These are phyloP conservation scores for Acorus gramineus DNA, from an alignment of 106 monocot species.

Conservation along the genomic window DNA sequence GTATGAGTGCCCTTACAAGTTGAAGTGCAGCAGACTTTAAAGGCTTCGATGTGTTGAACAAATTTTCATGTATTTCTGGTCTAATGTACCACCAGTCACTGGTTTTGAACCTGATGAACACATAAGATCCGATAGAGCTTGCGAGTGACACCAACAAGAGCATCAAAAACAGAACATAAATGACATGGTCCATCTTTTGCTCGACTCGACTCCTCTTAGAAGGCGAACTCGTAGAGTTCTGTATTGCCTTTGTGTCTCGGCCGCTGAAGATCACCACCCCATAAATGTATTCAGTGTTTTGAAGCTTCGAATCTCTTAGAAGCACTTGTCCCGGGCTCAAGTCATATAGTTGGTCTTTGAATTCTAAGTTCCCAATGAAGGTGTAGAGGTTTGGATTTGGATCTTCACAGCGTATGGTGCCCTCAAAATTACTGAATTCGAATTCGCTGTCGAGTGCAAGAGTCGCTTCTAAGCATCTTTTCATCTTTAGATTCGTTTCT, in stretches of 20 bases:
- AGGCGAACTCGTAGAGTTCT: conserved; percentile 14
- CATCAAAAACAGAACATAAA: conserved; percentile 10
- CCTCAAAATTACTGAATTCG: conserved; percentile 9
- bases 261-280: conserved; percentile 18
- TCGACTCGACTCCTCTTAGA: conserved; percentile 20
- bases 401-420: conserved; percentile 12
- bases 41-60: not conserved
- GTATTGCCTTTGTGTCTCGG: conserved; percentile 16
- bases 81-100: conserved; percentile 1
- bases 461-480: conserved; percentile 15
- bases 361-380: conserved; percentile 15
- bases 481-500: conserved; percentile 17
- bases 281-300: conserved; percentile 17
- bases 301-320: conserved; percentile 20
- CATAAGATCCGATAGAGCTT: conserved; percentile 2
- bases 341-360: conserved; percentile 2
- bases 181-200: conserved; percentile 17
- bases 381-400: conserved; percentile 20
- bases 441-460: not conserved
- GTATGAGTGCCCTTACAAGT: conserved; percentile 1
- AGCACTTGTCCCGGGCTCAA: conserved; percentile 9
- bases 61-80: not conserved
- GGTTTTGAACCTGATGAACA: not conserved
- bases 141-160: conserved; percentile 12
- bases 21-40: not conserved